Percentiles rank a stretch among this genome's conserved stretches.
phyloP scores from a whole-genome alignment of 495 filamentous ascomycete species.

The Sordaria brevicollis region DNA sequence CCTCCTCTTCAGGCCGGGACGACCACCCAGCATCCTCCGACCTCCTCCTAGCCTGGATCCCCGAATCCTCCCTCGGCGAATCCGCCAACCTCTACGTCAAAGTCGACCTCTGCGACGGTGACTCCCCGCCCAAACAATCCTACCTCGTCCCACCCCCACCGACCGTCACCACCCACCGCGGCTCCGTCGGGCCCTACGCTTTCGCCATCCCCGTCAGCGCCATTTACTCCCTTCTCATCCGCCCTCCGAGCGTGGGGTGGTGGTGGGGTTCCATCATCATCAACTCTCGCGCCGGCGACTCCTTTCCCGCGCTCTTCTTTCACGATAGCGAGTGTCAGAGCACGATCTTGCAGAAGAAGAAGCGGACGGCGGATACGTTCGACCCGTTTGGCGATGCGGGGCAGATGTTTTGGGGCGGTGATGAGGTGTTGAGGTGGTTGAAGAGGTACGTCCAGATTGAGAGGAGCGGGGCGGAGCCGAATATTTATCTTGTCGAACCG shows the following conservation, averaged over 20 bases:
- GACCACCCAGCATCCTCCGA: constrained; percentile 42
- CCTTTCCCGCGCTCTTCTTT: constrained; percentile 92
- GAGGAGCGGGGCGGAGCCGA: constrained; percentile 71
- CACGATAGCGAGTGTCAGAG: constrained; percentile 94
- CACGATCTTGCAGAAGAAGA: constrained; percentile 89
- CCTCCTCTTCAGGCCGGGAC: constrained; percentile 43
- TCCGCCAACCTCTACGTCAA: constrained; percentile 86
- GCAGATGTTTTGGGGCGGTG: constrained; percentile 91
- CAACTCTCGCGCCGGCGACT: constrained; percentile 80
- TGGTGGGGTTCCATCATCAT: constrained; percentile 95
- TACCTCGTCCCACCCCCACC: constrained; percentile 90
- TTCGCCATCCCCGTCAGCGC: constrained; percentile 86
- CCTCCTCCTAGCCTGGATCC: constrained; percentile 84
- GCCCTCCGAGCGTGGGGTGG: constrained; percentile 91
- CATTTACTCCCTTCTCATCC: constrained; percentile 80
- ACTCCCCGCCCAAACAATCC: constrained; percentile 70
- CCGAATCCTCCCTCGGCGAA: constrained; percentile 80
- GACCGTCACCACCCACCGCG: constrained; percentile 58
- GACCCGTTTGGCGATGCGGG: constrained; percentile 82
- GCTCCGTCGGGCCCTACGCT: constrained; percentile 73
- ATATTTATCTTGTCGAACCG: constrained; percentile 85
- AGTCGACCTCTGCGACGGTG: constrained; percentile 76
- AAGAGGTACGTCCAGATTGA: constrained; percentile 73
- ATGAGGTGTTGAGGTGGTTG: constrained; percentile 90
- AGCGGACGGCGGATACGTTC: constrained; percentile 67